A percentile compares a stretch with the other conserved stretches of the same genome.
Evolutionary conservation across 805 yeast species (phyloP).

Genomic region (Candida maesae): DNA sequence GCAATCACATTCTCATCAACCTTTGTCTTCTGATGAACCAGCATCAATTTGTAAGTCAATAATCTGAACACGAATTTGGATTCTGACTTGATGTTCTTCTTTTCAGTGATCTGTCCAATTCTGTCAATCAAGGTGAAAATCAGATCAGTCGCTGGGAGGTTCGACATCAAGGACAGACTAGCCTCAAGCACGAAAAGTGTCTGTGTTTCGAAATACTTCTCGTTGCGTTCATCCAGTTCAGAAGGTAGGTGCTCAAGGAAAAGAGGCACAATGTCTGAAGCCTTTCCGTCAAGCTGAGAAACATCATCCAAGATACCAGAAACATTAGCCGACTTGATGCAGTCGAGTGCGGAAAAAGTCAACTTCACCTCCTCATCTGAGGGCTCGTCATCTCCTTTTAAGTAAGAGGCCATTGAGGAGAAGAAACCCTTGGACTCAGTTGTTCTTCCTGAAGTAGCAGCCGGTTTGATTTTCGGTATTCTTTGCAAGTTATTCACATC

Average conservation of each 20-base stretch:
- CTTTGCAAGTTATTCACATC: conserved; percentile 46
- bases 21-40: conserved; percentile 24
- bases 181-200: conserved; percentile 45
- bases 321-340: conserved; percentile 68
- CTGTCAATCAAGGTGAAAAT: conserved; percentile 3
- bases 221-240: conserved; percentile 28
- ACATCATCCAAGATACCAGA: conserved; percentile 51
- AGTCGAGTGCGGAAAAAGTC: conserved; percentile 77
- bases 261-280: conserved; percentile 25
- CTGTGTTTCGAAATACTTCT: conserved; percentile 22
- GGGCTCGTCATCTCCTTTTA: conserved; percentile 95
- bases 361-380: conserved; percentile 88
- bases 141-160: conserved; percentile 1
- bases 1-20: conserved; percentile 2
- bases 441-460: conserved; percentile 56
- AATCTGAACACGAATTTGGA: conserved; percentile 36
- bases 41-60: conserved; percentile 47
- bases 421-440: conserved; percentile 76
- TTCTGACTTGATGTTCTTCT: conserved; percentile 27
- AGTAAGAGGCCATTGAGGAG: conserved; percentile 86
- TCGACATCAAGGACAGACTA: conserved; percentile 24
- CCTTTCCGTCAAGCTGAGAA: conserved; percentile 9
- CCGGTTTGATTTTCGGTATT: conserved; percentile 62
- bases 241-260: conserved; percentile 34
- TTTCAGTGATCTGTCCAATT: conserved; percentile 20